Conservation (phyloP, 495 filamentous ascomycete genomes). For the Talaromyces ruber region DNA sequence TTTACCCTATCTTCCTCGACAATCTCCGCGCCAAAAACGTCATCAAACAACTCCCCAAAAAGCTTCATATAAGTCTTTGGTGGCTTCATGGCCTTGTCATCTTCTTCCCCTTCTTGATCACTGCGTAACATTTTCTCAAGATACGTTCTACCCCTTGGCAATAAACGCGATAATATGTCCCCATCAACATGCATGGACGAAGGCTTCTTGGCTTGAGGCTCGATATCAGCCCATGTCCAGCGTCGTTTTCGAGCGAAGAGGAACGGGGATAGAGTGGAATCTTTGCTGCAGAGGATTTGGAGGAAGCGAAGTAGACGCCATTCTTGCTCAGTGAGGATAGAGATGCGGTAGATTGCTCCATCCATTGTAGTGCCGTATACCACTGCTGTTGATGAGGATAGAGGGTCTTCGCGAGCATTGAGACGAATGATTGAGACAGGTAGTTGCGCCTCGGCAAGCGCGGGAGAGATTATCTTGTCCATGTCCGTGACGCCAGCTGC, state of each 20-base stretch:
- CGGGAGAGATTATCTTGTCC: slow-evolving; percentile 16
- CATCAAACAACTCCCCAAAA: not conserved
- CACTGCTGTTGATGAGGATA: slow-evolving; percentile 2
- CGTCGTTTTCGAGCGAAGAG: slow-evolving; percentile 16
- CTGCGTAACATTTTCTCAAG: slow-evolving; percentile 29
- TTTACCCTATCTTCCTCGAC: not conserved
- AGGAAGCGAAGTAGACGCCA: slow-evolving; percentile 56
- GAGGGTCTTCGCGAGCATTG: slow-evolving; percentile 10
- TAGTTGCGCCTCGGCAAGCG: slow-evolving; percentile 23
- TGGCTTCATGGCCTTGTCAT: not conserved
- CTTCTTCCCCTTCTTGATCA: not conserved
- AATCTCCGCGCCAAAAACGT: not conserved
- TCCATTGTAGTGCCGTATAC: slow-evolving; percentile 55
- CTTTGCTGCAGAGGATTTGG: slow-evolving; percentile 46
- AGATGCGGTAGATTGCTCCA: slow-evolving; percentile 56
- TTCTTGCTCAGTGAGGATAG: slow-evolving; percentile 41
- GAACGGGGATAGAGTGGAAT: slow-evolving; percentile 31
- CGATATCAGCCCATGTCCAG: slow-evolving; percentile 19
- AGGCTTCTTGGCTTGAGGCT: slow-evolving; percentile 22
- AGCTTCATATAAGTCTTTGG: slow-evolving; percentile 1
- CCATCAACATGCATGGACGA: slow-evolving; percentile 58
- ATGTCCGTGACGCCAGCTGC: slow-evolving; percentile 13
- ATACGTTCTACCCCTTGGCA: slow-evolving; percentile 34
- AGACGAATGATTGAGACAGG: slow-evolving; percentile 26
- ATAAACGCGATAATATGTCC: slow-evolving; percentile 50